Conservation (phyloP, 78 protist species). For the Mastigamoeba balamuthi region DNA sequence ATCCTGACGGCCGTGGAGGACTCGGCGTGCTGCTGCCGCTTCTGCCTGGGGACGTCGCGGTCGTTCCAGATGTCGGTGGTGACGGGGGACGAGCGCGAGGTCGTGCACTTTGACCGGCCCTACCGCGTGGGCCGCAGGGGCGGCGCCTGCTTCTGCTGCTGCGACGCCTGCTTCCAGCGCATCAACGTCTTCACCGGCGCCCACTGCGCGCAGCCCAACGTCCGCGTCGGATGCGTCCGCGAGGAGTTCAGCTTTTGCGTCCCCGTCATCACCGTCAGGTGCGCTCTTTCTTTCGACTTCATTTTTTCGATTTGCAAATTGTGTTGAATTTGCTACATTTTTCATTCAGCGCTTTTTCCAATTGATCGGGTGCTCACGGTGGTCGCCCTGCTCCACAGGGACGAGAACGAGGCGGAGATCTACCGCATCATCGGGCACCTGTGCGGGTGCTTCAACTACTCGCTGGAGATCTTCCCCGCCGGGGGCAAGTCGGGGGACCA, state of each 20-base stretch:
- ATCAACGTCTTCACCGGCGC: not conserved
- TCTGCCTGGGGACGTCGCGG: not conserved
- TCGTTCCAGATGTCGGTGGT: not conserved
- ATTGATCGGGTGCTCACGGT: no score
- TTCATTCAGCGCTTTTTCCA: no score
- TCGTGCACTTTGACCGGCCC: not conserved
- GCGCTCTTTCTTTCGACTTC: no score
- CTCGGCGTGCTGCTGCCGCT: not conserved
- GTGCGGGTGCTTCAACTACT: not conserved
- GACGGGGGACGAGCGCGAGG: not conserved
- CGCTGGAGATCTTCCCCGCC: not conserved
- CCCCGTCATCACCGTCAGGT: no score
- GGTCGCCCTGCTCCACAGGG: no score
- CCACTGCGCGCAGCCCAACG: not conserved
- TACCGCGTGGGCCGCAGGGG: not conserved
- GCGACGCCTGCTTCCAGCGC: not conserved
- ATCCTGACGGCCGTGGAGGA: not conserved
- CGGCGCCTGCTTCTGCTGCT: no score
- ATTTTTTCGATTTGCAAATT: no score
- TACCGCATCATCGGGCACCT: not conserved
- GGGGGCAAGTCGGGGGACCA: not conserved
- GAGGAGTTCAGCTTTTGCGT: not conserved
- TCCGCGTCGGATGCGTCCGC: not conserved
- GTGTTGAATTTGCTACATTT: no score
- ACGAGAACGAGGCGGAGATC: not conserved